Evolutionary conservation across 371 early-diverging fungal genomes (phyloP), one percentile per base, ranked within the genome.

Genomic region (Gilbertella persicaria): DNA sequence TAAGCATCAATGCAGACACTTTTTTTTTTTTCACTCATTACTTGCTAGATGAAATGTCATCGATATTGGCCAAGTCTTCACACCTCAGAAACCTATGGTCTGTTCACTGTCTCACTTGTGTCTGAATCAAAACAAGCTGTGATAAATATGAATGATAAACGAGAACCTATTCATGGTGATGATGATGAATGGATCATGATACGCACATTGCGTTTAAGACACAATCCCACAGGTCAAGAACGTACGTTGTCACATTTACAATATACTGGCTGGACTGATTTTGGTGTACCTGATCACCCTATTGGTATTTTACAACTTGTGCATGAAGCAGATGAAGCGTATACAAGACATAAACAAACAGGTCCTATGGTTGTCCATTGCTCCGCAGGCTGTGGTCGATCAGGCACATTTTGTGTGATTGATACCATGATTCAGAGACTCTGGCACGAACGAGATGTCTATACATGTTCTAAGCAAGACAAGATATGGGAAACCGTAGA

Each of bases 321-420:
- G 14, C 72, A 84, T 42, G 46, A 80, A 8, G 75, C 86, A 16
- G 77, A 84, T 46, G 52, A 66, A 8, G 61, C 75, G 2, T 71
- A 75, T 37, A 29, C 25, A 8, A 25, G 36, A 20, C 48, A 58
- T 28, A 49, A 45, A 39, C 28, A 33, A 53, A 19, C 41, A 7
- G 88, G 89, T 1, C 92, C 90, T 0, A 81, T 87, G 78, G 64
- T 94, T 23, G 91, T 97, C 0, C 99, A 98, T 63, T 98, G 99
- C 58, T 84, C 87, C 20, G 99, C 99, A 2, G 99, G 99, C 0
- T 93, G 94, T 44, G 99, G 99, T 8, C 81, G 99, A 41, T 93
- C 98, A 0, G 99, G 97, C 0, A 88, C 92, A 0, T 94, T 95
- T 60, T 89, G 93, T 56, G 77, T 85, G 20, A 80, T 94, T 40